Conservation (phyloP, 495 filamentous ascomycete genomes). For the Hypoxylon crocopeplum region DNA sequence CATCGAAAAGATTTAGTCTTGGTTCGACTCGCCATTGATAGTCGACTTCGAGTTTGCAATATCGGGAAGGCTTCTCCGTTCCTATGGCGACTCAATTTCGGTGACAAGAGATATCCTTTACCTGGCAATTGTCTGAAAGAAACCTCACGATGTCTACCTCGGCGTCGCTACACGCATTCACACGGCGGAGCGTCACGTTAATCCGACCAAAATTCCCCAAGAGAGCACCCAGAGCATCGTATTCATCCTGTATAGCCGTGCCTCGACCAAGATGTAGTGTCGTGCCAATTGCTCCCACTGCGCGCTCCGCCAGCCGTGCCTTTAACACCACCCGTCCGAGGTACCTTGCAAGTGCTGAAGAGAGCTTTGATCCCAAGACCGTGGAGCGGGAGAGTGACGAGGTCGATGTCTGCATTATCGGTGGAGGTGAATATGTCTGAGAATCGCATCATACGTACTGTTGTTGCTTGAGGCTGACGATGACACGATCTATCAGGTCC, state of each 20-base stretch:
- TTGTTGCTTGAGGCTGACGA: background rate
- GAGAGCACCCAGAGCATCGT: conserved; percentile 13
- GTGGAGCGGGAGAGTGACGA: conserved; percentile 88
- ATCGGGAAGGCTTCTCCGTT: background rate
- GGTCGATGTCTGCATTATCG: conserved; percentile 96
- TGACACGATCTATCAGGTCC: conserved; percentile 61
- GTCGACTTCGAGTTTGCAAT: background rate
- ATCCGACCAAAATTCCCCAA: conserved; percentile 13
- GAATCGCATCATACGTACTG: background rate
- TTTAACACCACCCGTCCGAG: conserved; percentile 37
- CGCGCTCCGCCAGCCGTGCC: conserved; percentile 20
- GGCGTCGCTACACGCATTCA: conserved; percentile 24
- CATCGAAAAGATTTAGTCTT: background rate
- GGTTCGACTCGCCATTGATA: conserved; percentile 4
- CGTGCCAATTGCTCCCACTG: conserved; percentile 1
- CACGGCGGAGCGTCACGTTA: conserved; percentile 27
- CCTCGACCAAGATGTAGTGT: conserved; percentile 21
- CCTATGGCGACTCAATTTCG: conserved; percentile 26
- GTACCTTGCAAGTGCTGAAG: conserved; percentile 48
- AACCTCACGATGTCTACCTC: conserved; percentile 32
- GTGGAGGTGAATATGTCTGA: conserved; percentile 67
- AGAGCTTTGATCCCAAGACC: conserved; percentile 72
- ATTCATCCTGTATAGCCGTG: conserved; percentile 16
- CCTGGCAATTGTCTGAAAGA: background rate
- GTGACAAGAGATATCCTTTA: conserved; percentile 9